phyloP scores from a whole-genome alignment of 768 basidiomycete genomes.

The Gloeostereum incarnatum region DNA sequence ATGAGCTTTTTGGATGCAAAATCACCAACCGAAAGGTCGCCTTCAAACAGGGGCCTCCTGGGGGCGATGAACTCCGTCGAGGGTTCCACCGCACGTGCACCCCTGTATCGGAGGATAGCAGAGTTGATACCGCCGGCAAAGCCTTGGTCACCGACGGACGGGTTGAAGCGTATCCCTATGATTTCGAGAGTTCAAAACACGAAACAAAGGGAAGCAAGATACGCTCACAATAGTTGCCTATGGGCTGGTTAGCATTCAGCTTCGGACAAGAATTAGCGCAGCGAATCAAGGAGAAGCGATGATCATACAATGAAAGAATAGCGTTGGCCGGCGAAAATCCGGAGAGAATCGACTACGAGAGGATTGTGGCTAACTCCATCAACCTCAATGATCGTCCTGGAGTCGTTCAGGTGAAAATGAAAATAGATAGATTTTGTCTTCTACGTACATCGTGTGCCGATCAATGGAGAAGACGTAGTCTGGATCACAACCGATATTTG shows the following conservation, averaged over 20 bases:
- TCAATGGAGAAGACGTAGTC: constrained; percentile 14
- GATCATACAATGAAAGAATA: constrained; percentile 31
- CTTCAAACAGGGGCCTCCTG: constrained; percentile 6
- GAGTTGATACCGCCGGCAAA: constrained; percentile 31
- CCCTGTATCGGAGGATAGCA: constrained; percentile 42
- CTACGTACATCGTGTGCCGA: constrained; percentile 3
- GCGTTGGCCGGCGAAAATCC: constrained; percentile 28
- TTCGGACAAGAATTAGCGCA: constrained; percentile 9
- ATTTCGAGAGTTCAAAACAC: not conserved
- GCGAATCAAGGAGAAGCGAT: constrained; percentile 12
- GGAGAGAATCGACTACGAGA: constrained; percentile 26
- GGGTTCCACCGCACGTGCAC: constrained; percentile 37
- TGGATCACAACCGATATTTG: constrained; percentile 15
- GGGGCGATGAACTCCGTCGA: constrained; percentile 14
- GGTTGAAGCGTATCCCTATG: constrained; percentile 25
- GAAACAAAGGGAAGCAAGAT: not conserved
- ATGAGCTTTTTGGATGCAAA: not conserved
- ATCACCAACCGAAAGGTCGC: not conserved
- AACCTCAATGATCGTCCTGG: constrained; percentile 18
- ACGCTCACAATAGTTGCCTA: constrained; percentile 42
- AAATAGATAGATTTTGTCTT: not conserved
- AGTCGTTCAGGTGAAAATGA: too few species aligned
- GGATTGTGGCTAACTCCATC: constrained; percentile 24
- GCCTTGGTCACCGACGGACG: constrained; percentile 14
- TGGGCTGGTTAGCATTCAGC: constrained; percentile 31